Conservation (phyloP, 2,329 filamentous ascomycete genomes). For the Talaromyces sp. region DNA sequence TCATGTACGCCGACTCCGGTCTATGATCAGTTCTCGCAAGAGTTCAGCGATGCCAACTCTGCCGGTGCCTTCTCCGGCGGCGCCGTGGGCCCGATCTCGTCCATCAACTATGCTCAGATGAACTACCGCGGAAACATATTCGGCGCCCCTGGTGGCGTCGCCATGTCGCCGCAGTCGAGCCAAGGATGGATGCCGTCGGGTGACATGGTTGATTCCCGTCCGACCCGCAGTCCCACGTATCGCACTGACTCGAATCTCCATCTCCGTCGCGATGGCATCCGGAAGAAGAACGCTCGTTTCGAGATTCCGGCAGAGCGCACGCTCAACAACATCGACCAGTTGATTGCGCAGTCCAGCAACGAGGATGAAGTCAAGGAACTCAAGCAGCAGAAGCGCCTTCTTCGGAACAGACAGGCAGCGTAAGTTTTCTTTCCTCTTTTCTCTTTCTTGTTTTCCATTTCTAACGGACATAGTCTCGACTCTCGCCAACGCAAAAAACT, state of each 20-base stretch:
- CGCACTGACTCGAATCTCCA: conserved; percentile 69
- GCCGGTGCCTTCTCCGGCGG: conserved; percentile 40
- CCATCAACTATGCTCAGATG: conserved; percentile 35
- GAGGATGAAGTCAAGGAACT: conserved; percentile 96
- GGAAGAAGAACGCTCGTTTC: conserved; percentile 98
- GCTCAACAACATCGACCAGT: conserved; percentile 86
- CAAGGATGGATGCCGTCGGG: conserved; percentile 51
- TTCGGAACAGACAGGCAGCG: conserved; percentile 96
- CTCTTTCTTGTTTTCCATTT: background rate
- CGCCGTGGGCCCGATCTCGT: conserved; percentile 36
- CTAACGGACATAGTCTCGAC: conserved; percentile 63
- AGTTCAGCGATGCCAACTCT: conserved; percentile 44
- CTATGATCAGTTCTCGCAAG: conserved; percentile 59
- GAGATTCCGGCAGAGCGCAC: conserved; percentile 94
- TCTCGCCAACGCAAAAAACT: conserved; percentile 97
- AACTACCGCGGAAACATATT: conserved; percentile 48
- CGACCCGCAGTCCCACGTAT: conserved; percentile 62
- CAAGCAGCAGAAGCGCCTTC: conserved; percentile 93
- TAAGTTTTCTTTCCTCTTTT: conserved; percentile 49
- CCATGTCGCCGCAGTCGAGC: conserved; percentile 60
- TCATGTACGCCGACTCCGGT: conserved; percentile 70
- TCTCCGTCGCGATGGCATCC: conserved; percentile 76
- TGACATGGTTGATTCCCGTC: conserved; percentile 47
- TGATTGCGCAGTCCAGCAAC: conserved; percentile 75
- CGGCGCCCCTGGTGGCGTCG: conserved; percentile 44